Evolutionary conservation across 495 filamentous ascomycete genomes (phyloP), one percentile per base, ranked within the genome.

Genomic region (Elaphomyces granulatus): DNA sequence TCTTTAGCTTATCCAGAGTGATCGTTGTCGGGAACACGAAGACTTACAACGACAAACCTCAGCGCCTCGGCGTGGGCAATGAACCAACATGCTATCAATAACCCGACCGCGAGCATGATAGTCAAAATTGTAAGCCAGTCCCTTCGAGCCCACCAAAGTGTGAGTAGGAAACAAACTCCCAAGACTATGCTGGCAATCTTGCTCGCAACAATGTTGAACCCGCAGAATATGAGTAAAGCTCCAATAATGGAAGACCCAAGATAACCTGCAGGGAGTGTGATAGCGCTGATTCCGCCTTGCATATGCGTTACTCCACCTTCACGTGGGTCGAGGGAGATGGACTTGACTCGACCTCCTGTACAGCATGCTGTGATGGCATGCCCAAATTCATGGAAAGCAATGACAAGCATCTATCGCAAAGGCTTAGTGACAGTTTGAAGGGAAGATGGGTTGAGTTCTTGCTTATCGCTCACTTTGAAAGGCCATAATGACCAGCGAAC

Each of bases 361-460:
- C 77, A 74, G 45, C 74, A 69, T 31, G 80, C 77, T 3, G 77
- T 75, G 45, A 80, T 75, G 33, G 81, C 81, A 61, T 87, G 81
- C 20, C 77, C 72, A 56, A 85, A 87, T 54, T 87, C 81, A 64
- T 87, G 81, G 59, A 85, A 87, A 20, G 81, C 81, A 37, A 87
- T 87, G 8, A 85, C 80, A 23, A 87, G 71, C 81, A 87, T 87
- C 77, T 78, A 43, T 32, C 20, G n/a, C 3, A 16, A 19, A 8
- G 15, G 30, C 45, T 15, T 8, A n/a, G n/a, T n/a, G n/a, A n/a
- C n/a, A n/a, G n/a, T n/a, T n/a, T n/a, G n/a, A n/a, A n/a, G 33
- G 33, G 15, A 14, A 14, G 33, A 14, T 4, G n/a, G 15, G 4
- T 35, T 35, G 19, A 17, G n/a, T n/a, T n/a, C n/a, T n/a, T n/a